Evolutionary conservation across 140 eudicot species (phyloP).

Genomic region (Bidens hawaiensis): DNA sequence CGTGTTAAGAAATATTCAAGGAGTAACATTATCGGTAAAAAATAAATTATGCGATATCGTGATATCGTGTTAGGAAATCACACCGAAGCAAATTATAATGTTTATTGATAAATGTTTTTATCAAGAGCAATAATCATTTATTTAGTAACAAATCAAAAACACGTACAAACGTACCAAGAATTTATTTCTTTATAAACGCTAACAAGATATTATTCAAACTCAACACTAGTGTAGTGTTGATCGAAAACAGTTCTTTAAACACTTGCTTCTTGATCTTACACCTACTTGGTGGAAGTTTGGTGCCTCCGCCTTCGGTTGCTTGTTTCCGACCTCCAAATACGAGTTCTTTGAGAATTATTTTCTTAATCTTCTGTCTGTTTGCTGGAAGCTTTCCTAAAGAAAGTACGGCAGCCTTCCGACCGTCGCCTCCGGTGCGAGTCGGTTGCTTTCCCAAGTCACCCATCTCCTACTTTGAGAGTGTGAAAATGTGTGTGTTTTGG

Average conservation of each 20-base stretch:
- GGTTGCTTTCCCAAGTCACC: slow-evolving; percentile 1
- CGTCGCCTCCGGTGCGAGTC: not conserved
- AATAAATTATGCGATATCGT: too few species aligned
- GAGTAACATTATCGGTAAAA: too few species aligned
- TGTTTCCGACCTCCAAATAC: slow-evolving; percentile 9
- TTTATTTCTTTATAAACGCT: not conserved
- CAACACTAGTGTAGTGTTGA: too few species aligned
- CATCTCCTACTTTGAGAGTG: not conserved
- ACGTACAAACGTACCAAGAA: not conserved
- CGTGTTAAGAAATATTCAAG: too few species aligned
- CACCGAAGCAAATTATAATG: too few species aligned
- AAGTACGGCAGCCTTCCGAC: slow-evolving; percentile 3
- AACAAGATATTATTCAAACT: not conserved
- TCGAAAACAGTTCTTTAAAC: not conserved
- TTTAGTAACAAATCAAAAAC: too few species aligned
- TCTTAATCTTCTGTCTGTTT: slow-evolving; percentile 9
- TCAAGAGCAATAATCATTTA: too few species aligned
- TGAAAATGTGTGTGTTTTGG: not conserved
- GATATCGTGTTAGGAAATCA: too few species aligned
- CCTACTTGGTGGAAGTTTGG: slow-evolving; percentile 2
- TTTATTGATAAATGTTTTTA: too few species aligned
- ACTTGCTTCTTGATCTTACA: slow-evolving; percentile 15
- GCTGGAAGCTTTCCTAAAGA: slow-evolving; percentile 18
- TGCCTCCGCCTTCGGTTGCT: slow-evolving; percentile 1
- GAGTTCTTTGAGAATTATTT: slow-evolving; percentile 7